Conservation (phyloP, 75 land plant genomes). For the Picea glauca region DNA sequence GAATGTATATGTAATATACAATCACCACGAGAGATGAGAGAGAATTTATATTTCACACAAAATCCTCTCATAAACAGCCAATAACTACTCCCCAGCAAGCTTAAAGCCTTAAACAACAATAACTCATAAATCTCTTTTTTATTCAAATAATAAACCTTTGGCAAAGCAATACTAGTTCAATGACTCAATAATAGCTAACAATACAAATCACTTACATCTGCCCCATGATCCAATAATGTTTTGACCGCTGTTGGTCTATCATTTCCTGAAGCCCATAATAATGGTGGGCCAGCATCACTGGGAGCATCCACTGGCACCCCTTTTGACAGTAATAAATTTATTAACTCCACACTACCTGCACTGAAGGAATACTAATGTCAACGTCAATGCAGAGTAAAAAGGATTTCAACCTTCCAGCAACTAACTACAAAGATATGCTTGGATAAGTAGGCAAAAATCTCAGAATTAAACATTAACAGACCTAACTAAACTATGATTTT, state of each 20-base stretch:
- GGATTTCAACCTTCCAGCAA: not conserved
- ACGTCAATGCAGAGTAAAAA: not conserved
- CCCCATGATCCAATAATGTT: slow-evolving; percentile 70
- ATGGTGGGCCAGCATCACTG: slow-evolving; percentile 95
- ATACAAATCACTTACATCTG: slow-evolving; percentile 63
- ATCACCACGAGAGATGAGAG: not conserved
- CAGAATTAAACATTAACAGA: not conserved
- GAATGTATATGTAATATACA: not conserved
- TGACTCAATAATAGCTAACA: not conserved
- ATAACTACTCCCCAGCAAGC: not conserved
- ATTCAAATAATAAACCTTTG: not conserved
- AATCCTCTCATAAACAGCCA: not conserved
- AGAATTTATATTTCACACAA: not conserved
- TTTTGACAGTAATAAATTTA: slow-evolving; percentile 56
- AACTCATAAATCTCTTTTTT: too few species aligned
- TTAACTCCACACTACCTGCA: slow-evolving; percentile 79
- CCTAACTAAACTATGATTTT: not conserved
- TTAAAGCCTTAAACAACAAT: not conserved
- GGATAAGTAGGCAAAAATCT: not conserved
- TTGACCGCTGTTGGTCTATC: slow-evolving; percentile 67
- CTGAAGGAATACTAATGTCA: not conserved
- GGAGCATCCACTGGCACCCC: slow-evolving; percentile 71
- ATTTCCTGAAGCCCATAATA: slow-evolving; percentile 99
- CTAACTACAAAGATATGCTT: not conserved
- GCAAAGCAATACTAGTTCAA: not conserved